Evolutionary conservation across 139 green algal species (phyloP).

Genomic region (Chlorella sp.): DNA sequence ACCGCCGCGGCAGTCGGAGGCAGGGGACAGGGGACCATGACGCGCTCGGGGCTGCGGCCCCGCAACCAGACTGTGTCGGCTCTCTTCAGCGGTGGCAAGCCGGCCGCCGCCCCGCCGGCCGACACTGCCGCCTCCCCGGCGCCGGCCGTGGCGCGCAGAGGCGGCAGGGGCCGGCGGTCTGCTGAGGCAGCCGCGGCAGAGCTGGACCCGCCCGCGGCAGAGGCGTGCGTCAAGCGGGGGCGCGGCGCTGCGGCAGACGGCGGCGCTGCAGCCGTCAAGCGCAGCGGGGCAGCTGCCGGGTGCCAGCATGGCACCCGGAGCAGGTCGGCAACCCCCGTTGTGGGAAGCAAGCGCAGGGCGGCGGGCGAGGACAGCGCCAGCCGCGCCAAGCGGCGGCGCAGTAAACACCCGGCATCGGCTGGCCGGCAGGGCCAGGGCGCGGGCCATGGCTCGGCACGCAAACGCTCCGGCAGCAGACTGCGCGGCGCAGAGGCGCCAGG

Average conservation of each 20-base stretch:
- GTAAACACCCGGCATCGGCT: background rate
- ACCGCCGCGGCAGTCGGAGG: too few species aligned
- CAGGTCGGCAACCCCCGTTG: too few species aligned
- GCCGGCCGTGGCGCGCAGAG: too few species aligned
- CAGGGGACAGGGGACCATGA: too few species aligned
- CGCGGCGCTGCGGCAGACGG: background rate
- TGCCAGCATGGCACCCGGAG: background rate
- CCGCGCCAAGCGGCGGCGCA: background rate
- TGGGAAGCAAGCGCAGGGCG: too few species aligned
- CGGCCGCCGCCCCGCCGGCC: background rate
- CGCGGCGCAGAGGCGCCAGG: background rate
- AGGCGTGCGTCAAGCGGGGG: background rate
- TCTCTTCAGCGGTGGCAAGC: background rate
- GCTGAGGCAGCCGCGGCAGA: background rate
- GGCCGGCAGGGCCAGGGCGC: background rate
- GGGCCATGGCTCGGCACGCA: background rate
- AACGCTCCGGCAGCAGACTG: background rate
- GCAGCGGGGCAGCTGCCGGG: background rate
- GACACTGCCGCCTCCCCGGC: too few species aligned
- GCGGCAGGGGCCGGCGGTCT: too few species aligned
- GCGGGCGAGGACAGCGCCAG: background rate
- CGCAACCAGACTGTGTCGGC: conserved; percentile 3
- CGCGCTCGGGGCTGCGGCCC: too few species aligned
- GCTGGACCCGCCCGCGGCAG: background rate
- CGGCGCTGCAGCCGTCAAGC: background rate